Evolutionary conservation across 2,329 filamentous ascomycete species (phyloP).

Genomic region (Calonectria hongkongensis): DNA sequence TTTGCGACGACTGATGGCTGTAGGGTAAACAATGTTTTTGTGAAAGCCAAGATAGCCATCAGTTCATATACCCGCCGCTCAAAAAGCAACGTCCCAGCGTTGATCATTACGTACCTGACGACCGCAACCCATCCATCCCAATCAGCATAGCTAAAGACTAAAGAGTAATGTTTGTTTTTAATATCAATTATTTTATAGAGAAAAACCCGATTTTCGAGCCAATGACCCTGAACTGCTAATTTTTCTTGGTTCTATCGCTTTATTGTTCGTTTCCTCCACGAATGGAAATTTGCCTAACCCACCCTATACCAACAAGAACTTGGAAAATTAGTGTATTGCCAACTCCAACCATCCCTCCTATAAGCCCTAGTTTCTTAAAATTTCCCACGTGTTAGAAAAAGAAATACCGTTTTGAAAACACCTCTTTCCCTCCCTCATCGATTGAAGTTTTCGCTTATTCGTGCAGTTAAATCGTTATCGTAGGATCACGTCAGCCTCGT

Average conservation of each 20-base stretch:
- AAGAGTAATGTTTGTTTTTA: too few species aligned
- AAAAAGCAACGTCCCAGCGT: too few species aligned
- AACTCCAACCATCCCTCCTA: background rate
- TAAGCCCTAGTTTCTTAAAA: background rate
- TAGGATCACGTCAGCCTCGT: background rate
- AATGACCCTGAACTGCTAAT: too few species aligned
- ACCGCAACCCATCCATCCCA: too few species aligned
- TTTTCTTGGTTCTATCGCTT: too few species aligned
- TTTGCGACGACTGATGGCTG: background rate
- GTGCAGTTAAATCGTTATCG: too few species aligned
- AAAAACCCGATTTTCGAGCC: too few species aligned
- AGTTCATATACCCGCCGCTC: too few species aligned
- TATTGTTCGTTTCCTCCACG: background rate
- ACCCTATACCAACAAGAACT: background rate
- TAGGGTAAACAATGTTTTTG: background rate
- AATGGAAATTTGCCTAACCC: background rate
- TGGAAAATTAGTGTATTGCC: background rate
- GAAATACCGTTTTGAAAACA: background rate
- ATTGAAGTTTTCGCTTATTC: too few species aligned
- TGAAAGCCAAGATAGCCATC: background rate
- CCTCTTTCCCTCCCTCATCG: background rate
- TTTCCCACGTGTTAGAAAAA: background rate
- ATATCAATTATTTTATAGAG: too few species aligned
- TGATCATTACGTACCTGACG: too few species aligned
- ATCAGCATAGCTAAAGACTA: too few species aligned